Percentiles rank a stretch among this genome's conserved stretches.
phyloP scores from a whole-genome alignment of 345 rosid genomes.

The Draba incana region DNA sequence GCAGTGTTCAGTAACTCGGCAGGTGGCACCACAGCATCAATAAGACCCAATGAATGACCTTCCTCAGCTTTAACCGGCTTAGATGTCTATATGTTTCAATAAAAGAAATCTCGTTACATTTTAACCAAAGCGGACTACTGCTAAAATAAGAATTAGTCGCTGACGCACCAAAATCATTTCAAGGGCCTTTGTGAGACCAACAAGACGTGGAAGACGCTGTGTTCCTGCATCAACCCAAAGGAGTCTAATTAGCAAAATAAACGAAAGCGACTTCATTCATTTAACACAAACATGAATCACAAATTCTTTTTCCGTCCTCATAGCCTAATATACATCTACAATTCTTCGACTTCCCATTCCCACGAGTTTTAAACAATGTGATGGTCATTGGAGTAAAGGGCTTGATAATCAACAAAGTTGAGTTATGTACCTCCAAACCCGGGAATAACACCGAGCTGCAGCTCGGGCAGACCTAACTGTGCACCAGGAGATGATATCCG shows the following conservation, averaged over 20 bases:
- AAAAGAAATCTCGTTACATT: slow-evolving; percentile 3
- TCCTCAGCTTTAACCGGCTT: slow-evolving; percentile 76
- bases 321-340: background rate
- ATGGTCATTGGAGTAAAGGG: background rate
- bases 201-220: slow-evolving; percentile 98
- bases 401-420: slow-evolving; percentile 9
- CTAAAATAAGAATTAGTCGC: slow-evolving; percentile 24
- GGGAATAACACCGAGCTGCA: slow-evolving; percentile 90
- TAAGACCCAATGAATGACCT: slow-evolving; percentile 75
- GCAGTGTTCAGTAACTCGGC: slow-evolving; percentile 67
- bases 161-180: slow-evolving; percentile 94
- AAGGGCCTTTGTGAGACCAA: slow-evolving; percentile 87
- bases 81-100: slow-evolving; percentile 58
- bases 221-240: slow-evolving; percentile 69
- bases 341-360: background rate
- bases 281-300: slow-evolving; percentile 7
- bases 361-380: slow-evolving; percentile 1
- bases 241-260: slow-evolving; percentile 19
- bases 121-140: slow-evolving; percentile 23
- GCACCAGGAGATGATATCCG: slow-evolving; percentile 80
- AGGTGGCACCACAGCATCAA: slow-evolving; percentile 78
- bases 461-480: slow-evolving; percentile 89
- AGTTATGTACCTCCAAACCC: slow-evolving; percentile 88
- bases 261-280: slow-evolving; percentile 10
- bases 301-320: slow-evolving; percentile 14